Base-by-base conservation (phyloP, 768 basidiomycete genomes). In the Pisolithus tinctorius region DNA sequence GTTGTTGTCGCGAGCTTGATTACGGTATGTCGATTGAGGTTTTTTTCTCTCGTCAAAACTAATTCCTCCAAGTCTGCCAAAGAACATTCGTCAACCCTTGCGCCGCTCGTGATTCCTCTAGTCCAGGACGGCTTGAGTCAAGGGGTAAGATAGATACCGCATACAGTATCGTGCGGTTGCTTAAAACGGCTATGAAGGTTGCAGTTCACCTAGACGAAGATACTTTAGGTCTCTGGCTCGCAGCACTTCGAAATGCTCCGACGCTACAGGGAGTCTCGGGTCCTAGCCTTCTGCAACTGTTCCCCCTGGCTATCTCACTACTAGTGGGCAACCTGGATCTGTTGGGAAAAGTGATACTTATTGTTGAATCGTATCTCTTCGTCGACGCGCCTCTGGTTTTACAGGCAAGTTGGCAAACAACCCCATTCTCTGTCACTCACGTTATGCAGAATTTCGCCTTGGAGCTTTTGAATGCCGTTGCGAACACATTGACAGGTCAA, bases 331-430 rank as follows among this genome's bases (percentile, higher is more conserved):
- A 93, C 55, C 68, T 90, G 41, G 91, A 93, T 57, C 65, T 91
- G 20, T 69, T 93, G 17, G 87, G 86, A 13, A 82, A 75, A 48
- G 75, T 83, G 26, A 79, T 79, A 16, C 71, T 69, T 51, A 80
- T 93, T 50, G 58, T 90, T 23, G 87, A 91, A 62, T 83, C 86
- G 5, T 94, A 93, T 63, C 70, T 89, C 52, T 64, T 95, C n/a
- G 72, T 89, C 16, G 86, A 89, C 65, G 80, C 80, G 0, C 53
- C 67, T 16, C 60, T 69, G 9, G 73, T 93, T 52, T 64, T 92
- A 44, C 78, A 83, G 72, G 91, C 88, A 55, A 51, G 71, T 60
- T 30, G 20, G 11, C 27, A n/a, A 25, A 47, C 36, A 29, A 3
- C 48, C 8, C 45, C 37, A 36, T 49, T 36, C 37, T 45, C 26